These are phyloP conservation scores for Herpomyces periplanetae DNA, from an alignment of 2,329 filamentous ascomycete species.

Conservation along the genomic window DNA sequence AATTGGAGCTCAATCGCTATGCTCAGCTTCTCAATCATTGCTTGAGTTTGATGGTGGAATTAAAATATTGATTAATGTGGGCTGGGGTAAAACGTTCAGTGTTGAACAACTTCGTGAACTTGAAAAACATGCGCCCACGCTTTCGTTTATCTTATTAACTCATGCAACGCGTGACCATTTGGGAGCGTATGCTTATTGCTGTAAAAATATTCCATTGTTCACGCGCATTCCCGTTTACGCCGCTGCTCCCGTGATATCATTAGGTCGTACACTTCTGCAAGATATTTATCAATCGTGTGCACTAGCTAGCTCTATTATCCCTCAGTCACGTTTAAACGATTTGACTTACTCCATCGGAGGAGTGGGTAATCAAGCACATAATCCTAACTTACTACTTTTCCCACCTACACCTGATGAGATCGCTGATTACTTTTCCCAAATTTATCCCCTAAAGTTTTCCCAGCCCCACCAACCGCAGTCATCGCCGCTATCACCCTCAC, in stretches of 20 bases:
- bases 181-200: slow-evolving; percentile 76
- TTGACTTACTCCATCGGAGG: slow-evolving; percentile 13
- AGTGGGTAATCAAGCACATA: slow-evolving; percentile 12
- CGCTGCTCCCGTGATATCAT: slow-evolving; percentile 60
- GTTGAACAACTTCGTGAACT: slow-evolving; percentile 42
- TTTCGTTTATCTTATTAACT: slow-evolving; percentile 72
- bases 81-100: slow-evolving; percentile 80
- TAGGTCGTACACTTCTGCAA: slow-evolving; percentile 58
- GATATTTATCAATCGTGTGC: slow-evolving; percentile 72
- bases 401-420: slow-evolving; percentile 61
- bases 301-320: slow-evolving; percentile 47
- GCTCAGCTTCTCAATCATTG: slow-evolving; percentile 63
- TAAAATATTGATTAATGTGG: slow-evolving; percentile 72
- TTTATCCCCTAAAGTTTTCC: slow-evolving; percentile 78
- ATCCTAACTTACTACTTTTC: slow-evolving; percentile 15
- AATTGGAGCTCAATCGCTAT: slow-evolving; percentile 57
- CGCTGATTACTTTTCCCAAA: slow-evolving; percentile 51
- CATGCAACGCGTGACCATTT: slow-evolving; percentile 72
- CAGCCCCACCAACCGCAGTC: slow-evolving; percentile 67
- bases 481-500: slow-evolving; percentile 49
- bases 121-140: slow-evolving; percentile 61
- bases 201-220: slow-evolving; percentile 77
- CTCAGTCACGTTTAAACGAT: slow-evolving; percentile 27
- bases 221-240: slow-evolving; percentile 74
- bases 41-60: slow-evolving; percentile 84